These are phyloP conservation scores for Rhodotorula sp. DNA, from an alignment of 1,284 basidiomycete species.

Conservation along the genomic window DNA sequence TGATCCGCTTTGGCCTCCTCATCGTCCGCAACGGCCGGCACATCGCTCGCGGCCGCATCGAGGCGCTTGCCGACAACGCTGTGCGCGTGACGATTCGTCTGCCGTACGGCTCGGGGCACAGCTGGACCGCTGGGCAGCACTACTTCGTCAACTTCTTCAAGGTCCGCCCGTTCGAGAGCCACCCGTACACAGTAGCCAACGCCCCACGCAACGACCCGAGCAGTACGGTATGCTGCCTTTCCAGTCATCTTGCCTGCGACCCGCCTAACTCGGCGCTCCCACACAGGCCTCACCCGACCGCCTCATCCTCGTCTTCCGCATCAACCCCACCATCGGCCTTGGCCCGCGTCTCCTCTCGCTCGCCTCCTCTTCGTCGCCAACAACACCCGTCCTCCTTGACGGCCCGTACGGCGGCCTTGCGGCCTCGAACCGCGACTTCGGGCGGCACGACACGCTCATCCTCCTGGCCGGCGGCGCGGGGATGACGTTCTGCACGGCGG, in stretches of 20 bases:
- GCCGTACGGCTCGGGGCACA: slow-evolving; percentile 21
- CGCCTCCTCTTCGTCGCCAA: slow-evolving; percentile 16
- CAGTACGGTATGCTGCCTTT: slow-evolving; percentile 9
- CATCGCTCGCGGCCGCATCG: slow-evolving; percentile 50
- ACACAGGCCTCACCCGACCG: slow-evolving; percentile 22
- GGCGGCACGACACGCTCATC: slow-evolving; percentile 50
- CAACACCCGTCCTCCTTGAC: slow-evolving; percentile 51
- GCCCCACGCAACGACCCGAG: slow-evolving; percentile 43
- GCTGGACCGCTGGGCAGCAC: slow-evolving; percentile 56
- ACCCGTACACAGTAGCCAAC: slow-evolving; percentile 56
- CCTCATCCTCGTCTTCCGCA: slow-evolving; percentile 27
- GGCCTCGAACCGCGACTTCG: slow-evolving; percentile 44
- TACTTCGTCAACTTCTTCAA: slow-evolving; percentile 52
- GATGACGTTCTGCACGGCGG: slow-evolving; percentile 38
- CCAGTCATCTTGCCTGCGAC: not conserved
- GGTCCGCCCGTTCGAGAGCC: slow-evolving; percentile 51
- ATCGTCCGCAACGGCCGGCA: slow-evolving; percentile 45
- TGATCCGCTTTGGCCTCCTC: slow-evolving; percentile 50
- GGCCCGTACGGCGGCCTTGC: slow-evolving; percentile 54
- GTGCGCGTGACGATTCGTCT: slow-evolving; percentile 47
- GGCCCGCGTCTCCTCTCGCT: slow-evolving; percentile 30
- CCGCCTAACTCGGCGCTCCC: rapidly evolving
- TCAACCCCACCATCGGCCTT: slow-evolving; percentile 19
- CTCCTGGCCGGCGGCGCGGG: slow-evolving; percentile 55
- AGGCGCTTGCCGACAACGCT: slow-evolving; percentile 49